Evolutionary conservation across 2,329 filamentous ascomycete genomes (phyloP).

Genomic region (Venturia carpophila): DNA sequence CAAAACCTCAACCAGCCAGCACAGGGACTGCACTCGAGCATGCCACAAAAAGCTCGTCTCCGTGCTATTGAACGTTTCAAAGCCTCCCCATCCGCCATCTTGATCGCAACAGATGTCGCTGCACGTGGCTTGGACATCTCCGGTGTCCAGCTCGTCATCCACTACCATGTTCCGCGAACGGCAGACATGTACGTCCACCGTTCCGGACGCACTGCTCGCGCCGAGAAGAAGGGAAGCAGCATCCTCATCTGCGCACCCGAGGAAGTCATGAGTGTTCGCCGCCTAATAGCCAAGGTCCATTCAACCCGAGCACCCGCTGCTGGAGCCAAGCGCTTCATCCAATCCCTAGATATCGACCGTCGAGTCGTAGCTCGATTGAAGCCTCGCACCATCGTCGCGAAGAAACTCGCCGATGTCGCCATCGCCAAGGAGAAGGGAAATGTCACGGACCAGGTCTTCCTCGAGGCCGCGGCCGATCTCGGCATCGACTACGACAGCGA

Average conservation of each 20-base stretch:
- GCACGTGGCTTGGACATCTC: constrained; percentile 91
- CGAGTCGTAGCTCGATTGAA: constrained; percentile 69
- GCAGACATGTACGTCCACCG: constrained; percentile 94
- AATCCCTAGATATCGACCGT: constrained; percentile 74
- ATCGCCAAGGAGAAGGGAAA: constrained; percentile 82
- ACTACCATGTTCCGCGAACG: constrained; percentile 88
- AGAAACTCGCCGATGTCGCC: constrained; percentile 72
- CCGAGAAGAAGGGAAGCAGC: constrained; percentile 66
- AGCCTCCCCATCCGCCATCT: constrained; percentile 54
- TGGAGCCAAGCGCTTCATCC: constrained; percentile 50
- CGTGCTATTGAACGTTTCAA: constrained; percentile 86
- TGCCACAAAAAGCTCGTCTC: constrained; percentile 93
- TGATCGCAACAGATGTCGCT: constrained; percentile 89
- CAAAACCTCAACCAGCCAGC: constrained; percentile 72
- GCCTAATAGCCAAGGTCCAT: constrained; percentile 84
- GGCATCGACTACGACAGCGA: constrained; percentile 92
- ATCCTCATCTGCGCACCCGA: constrained; percentile 86
- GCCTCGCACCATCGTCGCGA: constrained; percentile 70
- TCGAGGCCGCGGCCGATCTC: constrained; percentile 78
- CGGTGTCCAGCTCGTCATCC: constrained; percentile 78
- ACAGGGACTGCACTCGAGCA: constrained; percentile 78
- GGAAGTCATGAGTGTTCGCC: constrained; percentile 75
- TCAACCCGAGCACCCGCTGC: constrained; percentile 38
- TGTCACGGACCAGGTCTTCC: constrained; percentile 78
- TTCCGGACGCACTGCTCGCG: constrained; percentile 87